Evolutionary conservation across 2,329 filamentous ascomycete species (phyloP).

Genomic region (Claviceps quebecensis): DNA sequence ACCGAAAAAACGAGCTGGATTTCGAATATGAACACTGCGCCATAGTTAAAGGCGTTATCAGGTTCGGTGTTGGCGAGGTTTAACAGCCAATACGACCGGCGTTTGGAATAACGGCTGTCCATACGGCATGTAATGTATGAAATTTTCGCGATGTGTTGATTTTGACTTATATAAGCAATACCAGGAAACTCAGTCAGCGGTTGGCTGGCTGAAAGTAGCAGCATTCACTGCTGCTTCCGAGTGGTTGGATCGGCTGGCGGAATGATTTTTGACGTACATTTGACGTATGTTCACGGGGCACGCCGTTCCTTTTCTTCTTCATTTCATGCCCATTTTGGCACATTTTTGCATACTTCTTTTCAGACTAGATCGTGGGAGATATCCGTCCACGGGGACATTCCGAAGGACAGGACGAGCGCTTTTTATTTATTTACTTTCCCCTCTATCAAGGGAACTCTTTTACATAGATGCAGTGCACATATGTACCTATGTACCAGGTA

Average conservation of each 20-base stretch:
- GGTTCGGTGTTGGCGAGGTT: not conserved
- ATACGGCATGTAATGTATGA: not conserved
- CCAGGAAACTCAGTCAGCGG: too few relatives aligned
- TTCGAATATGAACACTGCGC: not conserved
- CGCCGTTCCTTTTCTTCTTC: not conserved
- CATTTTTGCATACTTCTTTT: not conserved
- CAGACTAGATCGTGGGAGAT: not conserved
- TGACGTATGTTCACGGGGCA: not conserved
- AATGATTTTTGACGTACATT: not conserved
- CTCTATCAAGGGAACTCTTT: too few relatives aligned
- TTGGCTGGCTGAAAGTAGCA: too few relatives aligned
- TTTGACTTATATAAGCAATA: too few relatives aligned
- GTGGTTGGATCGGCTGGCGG: too few relatives aligned
- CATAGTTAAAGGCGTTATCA: not conserved
- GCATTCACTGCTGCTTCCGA: not conserved
- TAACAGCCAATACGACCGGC: not conserved
- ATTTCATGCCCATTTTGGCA: not conserved
- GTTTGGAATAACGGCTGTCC: not conserved
- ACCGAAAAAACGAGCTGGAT: not conserved
- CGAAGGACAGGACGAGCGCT: too few relatives aligned
- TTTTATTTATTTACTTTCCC: too few relatives aligned
- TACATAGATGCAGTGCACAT: too few relatives aligned
- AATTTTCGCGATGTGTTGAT: not conserved
- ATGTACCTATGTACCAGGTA: too few relatives aligned
- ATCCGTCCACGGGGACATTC: constrained; percentile 1